Percentiles rank a stretch among this genome's conserved stretches.
Conservation (phyloP, 78 protist species). For the Bigelowiella natans region DNA sequence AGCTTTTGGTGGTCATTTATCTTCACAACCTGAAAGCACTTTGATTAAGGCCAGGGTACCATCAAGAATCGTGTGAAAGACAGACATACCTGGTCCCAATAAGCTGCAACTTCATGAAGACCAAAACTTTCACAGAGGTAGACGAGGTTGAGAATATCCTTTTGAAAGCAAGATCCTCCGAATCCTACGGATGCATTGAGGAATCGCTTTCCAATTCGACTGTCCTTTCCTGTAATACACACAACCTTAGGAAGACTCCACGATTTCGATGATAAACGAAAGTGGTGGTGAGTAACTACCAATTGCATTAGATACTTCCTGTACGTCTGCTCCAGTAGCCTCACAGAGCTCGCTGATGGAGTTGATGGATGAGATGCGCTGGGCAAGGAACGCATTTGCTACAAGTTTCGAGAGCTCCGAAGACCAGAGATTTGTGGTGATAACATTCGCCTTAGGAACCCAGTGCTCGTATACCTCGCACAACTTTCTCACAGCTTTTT, state of each 20-base stretch:
- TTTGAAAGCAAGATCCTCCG: conserved; percentile 78
- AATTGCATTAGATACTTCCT: conserved; percentile 56
- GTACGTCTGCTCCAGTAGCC: conserved; percentile 80
- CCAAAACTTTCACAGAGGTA: not conserved
- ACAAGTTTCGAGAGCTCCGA: conserved; percentile 83
- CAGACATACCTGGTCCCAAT: conserved; percentile 63
- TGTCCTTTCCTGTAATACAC: not conserved
- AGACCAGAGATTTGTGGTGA: conserved; percentile 51
- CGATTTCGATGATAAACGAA: not conserved
- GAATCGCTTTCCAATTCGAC: not conserved
- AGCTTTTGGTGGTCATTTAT: conserved; percentile 77
- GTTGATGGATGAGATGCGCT: conserved; percentile 82
- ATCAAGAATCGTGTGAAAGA: no score
- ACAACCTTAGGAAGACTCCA: not conserved
- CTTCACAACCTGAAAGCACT: conserved; percentile 45
- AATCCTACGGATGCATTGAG: conserved; percentile 15
- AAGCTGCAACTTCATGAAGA: conserved; percentile 66
- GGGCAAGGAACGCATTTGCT: conserved; percentile 94
- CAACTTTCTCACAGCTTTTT: conserved; percentile 43
- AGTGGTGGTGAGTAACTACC: not conserved
- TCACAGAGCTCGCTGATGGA: conserved; percentile 69
- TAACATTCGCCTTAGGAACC: not conserved
- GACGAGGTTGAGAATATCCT: conserved; percentile 81
- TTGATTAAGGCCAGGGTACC: not conserved
- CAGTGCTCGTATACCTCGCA: conserved; percentile 51